phyloP scores from a whole-genome alignment of 345 rosid species.

The Populus deltoides region DNA sequence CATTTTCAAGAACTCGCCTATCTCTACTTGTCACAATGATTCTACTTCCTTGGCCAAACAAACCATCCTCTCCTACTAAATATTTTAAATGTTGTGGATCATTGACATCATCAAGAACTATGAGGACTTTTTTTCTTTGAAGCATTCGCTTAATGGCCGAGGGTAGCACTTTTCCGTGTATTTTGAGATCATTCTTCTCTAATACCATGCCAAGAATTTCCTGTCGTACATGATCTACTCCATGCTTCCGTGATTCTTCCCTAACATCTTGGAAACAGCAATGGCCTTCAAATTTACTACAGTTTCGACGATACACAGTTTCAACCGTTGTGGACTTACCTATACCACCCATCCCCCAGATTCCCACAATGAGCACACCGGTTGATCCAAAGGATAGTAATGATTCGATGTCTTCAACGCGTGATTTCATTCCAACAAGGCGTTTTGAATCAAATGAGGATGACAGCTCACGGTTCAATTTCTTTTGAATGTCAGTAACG shows the following conservation, averaged over 20 bases:
- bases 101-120: not conserved
- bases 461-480: too few species aligned
- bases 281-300: not conserved
- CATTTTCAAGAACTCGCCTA: not conserved
- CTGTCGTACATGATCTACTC: not conserved
- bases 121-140: not conserved
- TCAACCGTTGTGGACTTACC: conserved; percentile 1
- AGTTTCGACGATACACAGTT: not conserved
- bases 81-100: not conserved
- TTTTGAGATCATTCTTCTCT: too few species aligned
- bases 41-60: not conserved
- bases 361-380: not conserved
- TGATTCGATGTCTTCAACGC: not conserved
- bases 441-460: not conserved
- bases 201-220: not conserved
- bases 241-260: not conserved
- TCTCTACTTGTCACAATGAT: not conserved
- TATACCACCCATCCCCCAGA: conserved; percentile 9
- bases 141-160: not conserved
- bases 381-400: not conserved
- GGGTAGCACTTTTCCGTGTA: too few species aligned
- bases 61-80: not conserved
- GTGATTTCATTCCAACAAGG: not conserved
- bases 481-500: not conserved
- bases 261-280: not conserved